Base-by-base conservation (phyloP, 2,329 filamentous ascomycete species). In the Furcasterigmium furcatum region DNA sequence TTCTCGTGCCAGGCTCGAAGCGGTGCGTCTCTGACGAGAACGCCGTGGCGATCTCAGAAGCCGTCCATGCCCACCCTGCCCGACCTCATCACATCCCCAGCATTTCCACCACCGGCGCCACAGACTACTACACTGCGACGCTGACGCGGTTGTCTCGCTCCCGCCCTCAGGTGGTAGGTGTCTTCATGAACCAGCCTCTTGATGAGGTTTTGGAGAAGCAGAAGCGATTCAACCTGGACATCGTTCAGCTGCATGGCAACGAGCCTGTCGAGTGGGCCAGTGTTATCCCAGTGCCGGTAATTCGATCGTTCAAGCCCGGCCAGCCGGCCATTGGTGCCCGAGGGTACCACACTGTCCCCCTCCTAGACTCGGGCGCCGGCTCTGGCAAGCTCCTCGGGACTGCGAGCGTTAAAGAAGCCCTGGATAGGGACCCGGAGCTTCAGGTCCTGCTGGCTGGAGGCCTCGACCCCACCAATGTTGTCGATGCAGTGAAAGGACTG, bases 231-330 rank as follows among this genome's bases (percentile, higher is more conserved):
- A 75, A 78, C 38, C 79, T 99, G 36, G 94, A 99, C 61, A 71
- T 96, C 44, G 88, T 99, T 7, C 94, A 99, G 62, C 79, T 99
- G 3, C 94, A 99, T 60, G 95, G 94, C 9, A 79, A 85, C 39
- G 95, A 99, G 62, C 92, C 94, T 3, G 59, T 96, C 4, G 94
- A 99, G 63, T 99, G 92, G 91, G 85, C 91, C 2, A 79, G 71
- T 38, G 68, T 87, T n/a, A 90, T 99, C 41, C 91, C 94, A 1
- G 91, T 96, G 0, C 94, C 94, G 1, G 91, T 99, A 5, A 84
- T 99, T 52, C 85, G 84, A 53, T 87, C 85, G 41, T 99, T 97
- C 68, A 82, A 84, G 44, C 90, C 91, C 0, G 80, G 77, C 3
- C 82, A 91, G 42, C 68, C 80, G n/a, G 88, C 85, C 1, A 71